A percentile compares a stretch with the other conserved stretches of the same genome.
These are phyloP conservation scores for Pseudonectria buxi DNA, from an alignment of 2,329 filamentous ascomycete species.

Conservation along the genomic window DNA sequence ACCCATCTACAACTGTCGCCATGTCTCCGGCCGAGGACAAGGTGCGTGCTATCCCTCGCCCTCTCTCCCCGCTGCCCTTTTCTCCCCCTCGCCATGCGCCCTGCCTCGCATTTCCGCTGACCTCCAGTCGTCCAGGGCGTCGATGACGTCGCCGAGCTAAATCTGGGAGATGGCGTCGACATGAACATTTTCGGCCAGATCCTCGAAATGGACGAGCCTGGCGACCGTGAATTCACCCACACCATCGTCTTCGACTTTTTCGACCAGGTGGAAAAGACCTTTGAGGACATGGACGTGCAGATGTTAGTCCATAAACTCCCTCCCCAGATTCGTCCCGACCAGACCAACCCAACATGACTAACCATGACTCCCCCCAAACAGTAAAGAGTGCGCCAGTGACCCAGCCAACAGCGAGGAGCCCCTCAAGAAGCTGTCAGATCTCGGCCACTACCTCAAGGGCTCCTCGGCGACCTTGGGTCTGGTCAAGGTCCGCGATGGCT, in stretches of 20 bases:
- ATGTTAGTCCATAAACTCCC: conserved; percentile 70
- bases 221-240: conserved; percentile 78
- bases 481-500: conserved; percentile 82
- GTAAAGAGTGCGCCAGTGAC: conserved; percentile 35
- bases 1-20: conserved; percentile 5
- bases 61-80: neutral
- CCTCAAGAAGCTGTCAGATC: conserved; percentile 66
- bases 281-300: conserved; percentile 71
- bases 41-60: conserved; percentile 17
- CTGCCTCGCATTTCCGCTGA: conserved; percentile 6
- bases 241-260: conserved; percentile 91
- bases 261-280: conserved; percentile 81
- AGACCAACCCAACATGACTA: conserved; percentile 5
- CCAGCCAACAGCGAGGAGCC: conserved; percentile 37
- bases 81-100: conserved; percentile 1
- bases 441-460: conserved; percentile 95
- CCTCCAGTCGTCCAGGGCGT: conserved; percentile 28
- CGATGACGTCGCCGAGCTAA: conserved; percentile 41
- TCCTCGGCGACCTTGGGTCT: conserved; percentile 92
- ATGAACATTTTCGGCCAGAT: conserved; percentile 82
- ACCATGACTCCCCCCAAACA: conserved; percentile 28
- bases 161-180: conserved; percentile 74
- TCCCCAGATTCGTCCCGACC: too few relatives aligned
- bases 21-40: conserved; percentile 29
- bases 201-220: conserved; percentile 94